phyloP scores from a whole-genome alignment of 768 basidiomycete species.

The Boletus subparvulus region DNA sequence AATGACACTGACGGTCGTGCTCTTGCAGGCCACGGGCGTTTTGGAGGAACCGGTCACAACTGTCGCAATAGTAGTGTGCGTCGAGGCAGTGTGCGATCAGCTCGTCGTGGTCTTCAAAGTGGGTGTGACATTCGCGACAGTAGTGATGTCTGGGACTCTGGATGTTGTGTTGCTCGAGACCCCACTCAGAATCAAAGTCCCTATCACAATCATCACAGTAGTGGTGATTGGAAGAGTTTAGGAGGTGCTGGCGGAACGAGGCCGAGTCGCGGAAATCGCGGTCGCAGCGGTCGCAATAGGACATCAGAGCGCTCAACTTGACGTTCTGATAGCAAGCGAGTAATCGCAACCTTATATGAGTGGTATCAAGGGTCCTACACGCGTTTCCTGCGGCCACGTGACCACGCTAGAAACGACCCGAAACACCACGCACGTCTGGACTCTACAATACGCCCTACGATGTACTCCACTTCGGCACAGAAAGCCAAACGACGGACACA shows the following conservation, averaged over 20 bases:
- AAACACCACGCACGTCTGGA: not conserved
- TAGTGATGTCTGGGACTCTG: slow-evolving; percentile 50
- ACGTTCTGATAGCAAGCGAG: no score
- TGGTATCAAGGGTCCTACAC: slow-evolving; percentile 28
- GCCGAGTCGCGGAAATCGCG: slow-evolving; percentile 32
- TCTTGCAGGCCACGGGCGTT: slow-evolving; percentile 41
- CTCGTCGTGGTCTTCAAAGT: slow-evolving; percentile 36
- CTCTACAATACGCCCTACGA: slow-evolving; percentile 10
- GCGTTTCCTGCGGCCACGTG: slow-evolving; percentile 32
- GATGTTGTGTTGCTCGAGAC: slow-evolving; percentile 51
- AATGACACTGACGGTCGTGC: slow-evolving; percentile 45
- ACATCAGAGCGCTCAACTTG: no score
- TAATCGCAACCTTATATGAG: not conserved
- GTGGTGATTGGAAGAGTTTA: slow-evolving; percentile 40
- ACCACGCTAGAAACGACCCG: not conserved
- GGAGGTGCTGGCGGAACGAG: slow-evolving; percentile 38
- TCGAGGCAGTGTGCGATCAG: slow-evolving; percentile 43
- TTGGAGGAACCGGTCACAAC: slow-evolving; percentile 45
- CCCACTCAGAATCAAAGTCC: slow-evolving; percentile 43
- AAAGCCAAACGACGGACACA: slow-evolving; percentile 76
- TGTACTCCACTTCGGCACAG: slow-evolving; percentile 63
- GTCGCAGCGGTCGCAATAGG: slow-evolving; percentile 39
- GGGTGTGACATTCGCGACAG: slow-evolving; percentile 50
- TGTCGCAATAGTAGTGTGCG: slow-evolving; percentile 44
- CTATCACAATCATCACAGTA: slow-evolving; percentile 44